A percentile compares a stretch with the other conserved stretches of the same genome.
Conservation (phyloP, 2,329 filamentous ascomycete species). For the Apiospora malaysiana region DNA sequence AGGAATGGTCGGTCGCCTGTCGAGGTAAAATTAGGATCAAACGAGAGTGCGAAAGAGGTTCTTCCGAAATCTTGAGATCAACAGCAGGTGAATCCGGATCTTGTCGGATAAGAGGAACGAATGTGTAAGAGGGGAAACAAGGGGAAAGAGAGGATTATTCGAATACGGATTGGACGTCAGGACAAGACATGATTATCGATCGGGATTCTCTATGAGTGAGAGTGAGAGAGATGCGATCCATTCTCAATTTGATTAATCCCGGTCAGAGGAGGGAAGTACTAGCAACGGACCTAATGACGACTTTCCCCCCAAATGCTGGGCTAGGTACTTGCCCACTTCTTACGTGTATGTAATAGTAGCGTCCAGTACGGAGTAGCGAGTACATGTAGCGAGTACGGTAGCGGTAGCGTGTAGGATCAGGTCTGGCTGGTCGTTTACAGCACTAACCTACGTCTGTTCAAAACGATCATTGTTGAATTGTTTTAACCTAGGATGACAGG, state of each 20-base stretch:
- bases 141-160: background rate
- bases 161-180: slow-evolving; percentile 1
- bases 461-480: background rate
- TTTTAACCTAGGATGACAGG: background rate
- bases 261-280: slow-evolving; percentile 2
- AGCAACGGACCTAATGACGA: slow-evolving; percentile 4
- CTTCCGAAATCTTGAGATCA: background rate
- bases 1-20: background rate
- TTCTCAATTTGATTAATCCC: slow-evolving; percentile 10
- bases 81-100: background rate
- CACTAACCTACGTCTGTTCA: no score
- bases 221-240: slow-evolving; percentile 10
- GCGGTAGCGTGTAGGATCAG: background rate
- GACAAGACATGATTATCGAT: slow-evolving; percentile 15
- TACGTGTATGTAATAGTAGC: no score
- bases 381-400: background rate
- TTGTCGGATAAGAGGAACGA: slow-evolving; percentile 9
- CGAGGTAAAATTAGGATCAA: slow-evolving; percentile 8
- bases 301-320: background rate
- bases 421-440: no score
- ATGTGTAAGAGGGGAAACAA: background rate
- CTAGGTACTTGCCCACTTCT: background rate
- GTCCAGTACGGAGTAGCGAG: no score
- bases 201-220: slow-evolving; percentile 1
- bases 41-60: background rate